These are phyloP conservation scores for Lasiosphaeris hirsuta DNA, from an alignment of 495 filamentous ascomycete species.

Conservation along the genomic window DNA sequence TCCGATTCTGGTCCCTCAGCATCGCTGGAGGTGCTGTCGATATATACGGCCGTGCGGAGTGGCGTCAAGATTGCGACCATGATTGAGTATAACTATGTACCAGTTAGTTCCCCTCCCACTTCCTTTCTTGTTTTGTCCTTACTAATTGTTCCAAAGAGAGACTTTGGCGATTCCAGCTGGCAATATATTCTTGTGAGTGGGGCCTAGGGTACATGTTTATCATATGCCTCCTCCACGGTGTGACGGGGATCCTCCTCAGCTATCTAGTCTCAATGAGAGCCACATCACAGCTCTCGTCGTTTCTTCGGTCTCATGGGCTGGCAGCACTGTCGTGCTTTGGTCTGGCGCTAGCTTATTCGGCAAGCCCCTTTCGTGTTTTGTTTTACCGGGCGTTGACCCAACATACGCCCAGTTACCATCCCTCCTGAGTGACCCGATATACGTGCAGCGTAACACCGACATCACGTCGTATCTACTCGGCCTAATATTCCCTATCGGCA, in stretches of 20 bases:
- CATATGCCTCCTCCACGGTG: constrained; percentile 69
- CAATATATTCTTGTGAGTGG: constrained; percentile 60
- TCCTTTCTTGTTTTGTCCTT: neutral
- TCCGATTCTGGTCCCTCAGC: constrained; percentile 51
- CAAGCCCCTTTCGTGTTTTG: neutral
- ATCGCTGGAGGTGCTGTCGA: constrained; percentile 52
- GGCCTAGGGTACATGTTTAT: constrained; percentile 67
- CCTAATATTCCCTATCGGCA: constrained; percentile 67
- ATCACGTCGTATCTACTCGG: constrained; percentile 55
- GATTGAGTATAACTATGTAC: constrained; percentile 27
- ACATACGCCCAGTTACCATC: constrained; percentile 71
- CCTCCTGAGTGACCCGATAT: constrained; percentile 56
- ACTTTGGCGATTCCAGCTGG: constrained; percentile 5
- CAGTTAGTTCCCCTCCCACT: neutral
- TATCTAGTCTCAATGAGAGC: constrained; percentile 66
- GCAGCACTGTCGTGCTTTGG: constrained; percentile 46
- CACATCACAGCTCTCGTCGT: constrained; percentile 32
- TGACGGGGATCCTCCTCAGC: constrained; percentile 60
- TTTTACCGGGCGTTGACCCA: constrained; percentile 24
- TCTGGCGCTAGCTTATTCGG: constrained; percentile 13
- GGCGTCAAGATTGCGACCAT: constrained; percentile 56
- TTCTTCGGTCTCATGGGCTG: constrained; percentile 57
- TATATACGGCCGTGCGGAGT: constrained; percentile 64
- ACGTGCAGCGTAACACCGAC: constrained; percentile 56
- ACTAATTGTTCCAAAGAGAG: no score